Evolutionary conservation across 768 basidiomycete genomes (phyloP).

Genomic region (Pleurotus ostreatus): DNA sequence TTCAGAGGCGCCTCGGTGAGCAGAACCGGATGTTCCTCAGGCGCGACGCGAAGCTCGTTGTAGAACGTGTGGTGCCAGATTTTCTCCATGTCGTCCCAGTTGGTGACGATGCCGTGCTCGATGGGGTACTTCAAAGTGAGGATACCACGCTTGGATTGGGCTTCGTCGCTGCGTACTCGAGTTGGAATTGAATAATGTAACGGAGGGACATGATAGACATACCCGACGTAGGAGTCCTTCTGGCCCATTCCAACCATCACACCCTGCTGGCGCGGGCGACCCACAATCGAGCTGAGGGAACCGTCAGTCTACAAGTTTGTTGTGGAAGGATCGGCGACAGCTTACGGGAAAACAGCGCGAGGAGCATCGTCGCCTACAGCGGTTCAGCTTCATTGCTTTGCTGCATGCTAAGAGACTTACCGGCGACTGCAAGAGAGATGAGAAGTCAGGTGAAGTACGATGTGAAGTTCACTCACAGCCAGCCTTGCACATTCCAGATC

Average conservation of each 20-base stretch:
- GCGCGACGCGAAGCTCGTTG: conserved; percentile 70
- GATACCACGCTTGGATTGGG: conserved; percentile 92
- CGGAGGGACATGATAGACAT: conserved; percentile 16
- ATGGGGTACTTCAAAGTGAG: conserved; percentile 90
- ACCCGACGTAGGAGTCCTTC: conserved; percentile 96
- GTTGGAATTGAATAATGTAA: neutral
- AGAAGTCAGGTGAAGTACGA: neutral
- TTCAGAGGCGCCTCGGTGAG: conserved; percentile 70
- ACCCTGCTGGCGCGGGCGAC: conserved; percentile 90
- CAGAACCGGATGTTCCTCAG: conserved; percentile 67
- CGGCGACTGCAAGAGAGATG: conserved; percentile 46
- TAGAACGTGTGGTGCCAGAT: conserved; percentile 82
- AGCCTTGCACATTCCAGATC: conserved; percentile 99
- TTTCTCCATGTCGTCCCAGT: conserved; percentile 99
- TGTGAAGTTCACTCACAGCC: conserved; percentile 63
- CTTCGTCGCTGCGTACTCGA: conserved; percentile 62
- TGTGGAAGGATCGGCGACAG: conserved; percentile 13
- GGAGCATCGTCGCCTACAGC: conserved; percentile 75
- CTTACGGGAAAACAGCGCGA: conserved; percentile 93
- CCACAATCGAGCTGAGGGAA: conserved; percentile 76
- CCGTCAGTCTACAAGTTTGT: conserved; percentile 2
- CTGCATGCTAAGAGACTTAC: conserved; percentile 27
- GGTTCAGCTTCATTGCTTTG: conserved; percentile 9
- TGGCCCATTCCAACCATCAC: conserved; percentile 98
- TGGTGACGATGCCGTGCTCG: conserved; percentile 91